phyloP scores from a whole-genome alignment of 1,284 basidiomycete genomes.

The Cryptococcus sp. region DNA sequence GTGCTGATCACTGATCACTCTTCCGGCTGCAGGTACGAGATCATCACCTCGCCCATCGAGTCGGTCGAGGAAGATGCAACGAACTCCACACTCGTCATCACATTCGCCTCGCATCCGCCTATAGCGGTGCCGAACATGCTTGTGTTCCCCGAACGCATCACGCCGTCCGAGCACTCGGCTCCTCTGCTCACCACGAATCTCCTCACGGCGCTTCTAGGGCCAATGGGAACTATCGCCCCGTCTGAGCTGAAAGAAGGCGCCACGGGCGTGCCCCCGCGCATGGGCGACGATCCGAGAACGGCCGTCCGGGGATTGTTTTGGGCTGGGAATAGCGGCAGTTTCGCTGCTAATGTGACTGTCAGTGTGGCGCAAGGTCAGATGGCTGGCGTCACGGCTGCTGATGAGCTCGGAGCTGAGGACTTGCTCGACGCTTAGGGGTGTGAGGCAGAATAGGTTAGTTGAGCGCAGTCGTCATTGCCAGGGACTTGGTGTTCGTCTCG shows the following conservation, averaged over 20 bases:
- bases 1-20: not conserved
- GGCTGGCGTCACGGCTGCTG: constrained; percentile 25
- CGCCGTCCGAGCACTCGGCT: constrained; percentile 11
- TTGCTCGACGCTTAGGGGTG: constrained; percentile 8
- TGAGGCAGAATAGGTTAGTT: not conserved
- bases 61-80: constrained; percentile 6
- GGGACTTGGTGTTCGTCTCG: no score
- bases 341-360: constrained; percentile 27
- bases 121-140: constrained; percentile 25
- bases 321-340: constrained; percentile 35
- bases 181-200: constrained; percentile 13
- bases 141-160: constrained; percentile 23
- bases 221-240: constrained; percentile 16
- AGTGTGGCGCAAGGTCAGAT: constrained; percentile 31
- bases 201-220: constrained; percentile 6
- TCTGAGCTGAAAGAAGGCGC: not conserved
- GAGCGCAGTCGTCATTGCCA: no score
- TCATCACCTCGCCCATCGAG: constrained; percentile 21
- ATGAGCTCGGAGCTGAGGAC: constrained; percentile 33
- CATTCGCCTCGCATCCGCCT: constrained; percentile 13
- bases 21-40: constrained; percentile 12
- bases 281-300: constrained; percentile 38
- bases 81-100: constrained; percentile 9
- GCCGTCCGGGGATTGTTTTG: constrained; percentile 31
- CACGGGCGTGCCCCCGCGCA: constrained; percentile 17